Evolutionary conservation across 257 asterid genomes (phyloP).

Genomic region (Scutellaria minor): DNA sequence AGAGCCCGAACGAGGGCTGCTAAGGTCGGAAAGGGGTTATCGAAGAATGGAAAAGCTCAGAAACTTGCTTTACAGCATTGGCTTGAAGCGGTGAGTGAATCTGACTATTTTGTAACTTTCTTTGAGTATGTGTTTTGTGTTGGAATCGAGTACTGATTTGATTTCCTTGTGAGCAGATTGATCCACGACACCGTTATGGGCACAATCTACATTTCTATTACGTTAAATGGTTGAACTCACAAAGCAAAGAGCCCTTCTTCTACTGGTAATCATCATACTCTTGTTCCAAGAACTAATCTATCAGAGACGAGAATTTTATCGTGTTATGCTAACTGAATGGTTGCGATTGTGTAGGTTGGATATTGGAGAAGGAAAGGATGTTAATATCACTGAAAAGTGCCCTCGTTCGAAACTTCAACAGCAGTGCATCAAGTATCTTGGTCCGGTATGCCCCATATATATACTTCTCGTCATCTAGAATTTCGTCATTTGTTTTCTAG

Average conservation of each 20-base stretch:
- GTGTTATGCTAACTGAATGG: conserved; percentile 3
- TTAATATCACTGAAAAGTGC: conserved; percentile 58
- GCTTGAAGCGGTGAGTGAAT: conserved; percentile 66
- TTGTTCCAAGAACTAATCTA: neutral
- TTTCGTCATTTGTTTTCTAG: too few species aligned
- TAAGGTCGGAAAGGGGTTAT: conserved; percentile 67
- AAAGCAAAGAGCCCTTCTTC: conserved; percentile 64
- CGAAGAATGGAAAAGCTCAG: conserved; percentile 58
- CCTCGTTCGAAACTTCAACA: conserved; percentile 70
- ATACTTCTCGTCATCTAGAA: neutral
- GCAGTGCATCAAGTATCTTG: conserved; percentile 75
- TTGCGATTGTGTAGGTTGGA: conserved; percentile 54
- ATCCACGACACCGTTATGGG: conserved; percentile 73
- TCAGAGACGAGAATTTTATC: neutral
- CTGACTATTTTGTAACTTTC: neutral
- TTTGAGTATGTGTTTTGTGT: neutral
- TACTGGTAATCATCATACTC: conserved; percentile 50
- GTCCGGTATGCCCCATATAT: conserved; percentile 48
- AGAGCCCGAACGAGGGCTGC: conserved; percentile 72
- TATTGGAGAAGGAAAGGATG: conserved; percentile 73
- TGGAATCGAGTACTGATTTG: conserved; percentile 21
- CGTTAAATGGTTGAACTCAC: conserved; percentile 62
- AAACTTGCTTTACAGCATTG: conserved; percentile 71
- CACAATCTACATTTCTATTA: conserved; percentile 74
- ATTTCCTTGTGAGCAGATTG: conserved; percentile 48